These are phyloP conservation scores for Fistulinella staudtii DNA, from an alignment of 1,284 basidiomycete genomes.

Conservation along the genomic window DNA sequence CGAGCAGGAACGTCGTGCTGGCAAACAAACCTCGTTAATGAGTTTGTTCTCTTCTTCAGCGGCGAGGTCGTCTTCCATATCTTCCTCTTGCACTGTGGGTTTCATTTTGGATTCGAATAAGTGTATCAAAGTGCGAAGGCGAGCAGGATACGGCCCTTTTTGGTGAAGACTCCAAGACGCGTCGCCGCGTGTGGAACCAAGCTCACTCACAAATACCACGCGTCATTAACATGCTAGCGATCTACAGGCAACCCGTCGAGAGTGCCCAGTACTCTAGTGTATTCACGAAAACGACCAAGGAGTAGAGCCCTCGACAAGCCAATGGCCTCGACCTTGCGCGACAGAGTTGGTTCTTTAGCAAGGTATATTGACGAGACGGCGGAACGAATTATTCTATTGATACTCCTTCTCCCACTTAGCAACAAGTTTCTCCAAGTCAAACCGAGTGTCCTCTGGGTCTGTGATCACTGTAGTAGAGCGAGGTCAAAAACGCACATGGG, in stretches of 20 bases:
- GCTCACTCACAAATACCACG: too few relatives aligned
- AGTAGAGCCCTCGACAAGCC: constrained; percentile 1
- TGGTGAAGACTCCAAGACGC: constrained; percentile 16
- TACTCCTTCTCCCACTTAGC: constrained; percentile 67
- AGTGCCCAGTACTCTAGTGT: constrained; percentile 14
- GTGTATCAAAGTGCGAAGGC: background rate
- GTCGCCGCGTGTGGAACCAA: too few relatives aligned
- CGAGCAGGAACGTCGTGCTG: background rate
- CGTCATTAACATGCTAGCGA: background rate
- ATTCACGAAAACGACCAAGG: constrained; percentile 1
- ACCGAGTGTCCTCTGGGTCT: constrained; percentile 91
- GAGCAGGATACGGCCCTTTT: constrained; percentile 5
- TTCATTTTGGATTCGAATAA: constrained; percentile 42
- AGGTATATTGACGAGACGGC: constrained; percentile 23
- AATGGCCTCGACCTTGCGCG: constrained; percentile 12
- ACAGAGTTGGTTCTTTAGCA: constrained; percentile 23
- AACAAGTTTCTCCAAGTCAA: constrained; percentile 94
- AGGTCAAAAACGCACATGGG: constrained; percentile 3
- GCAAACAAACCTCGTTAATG: constrained; percentile 77
- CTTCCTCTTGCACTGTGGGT: constrained; percentile 56
- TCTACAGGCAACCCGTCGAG: background rate
- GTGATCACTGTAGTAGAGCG: constrained; percentile 63
- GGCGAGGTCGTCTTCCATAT: constrained; percentile 76
- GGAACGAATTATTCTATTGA: constrained; percentile 32
- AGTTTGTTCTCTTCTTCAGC: constrained; percentile 87